Evolutionary conservation across 2,329 filamentous ascomycete species (phyloP), one percentile per base, ranked within the genome.

Genomic region (Penicillium palitans): DNA sequence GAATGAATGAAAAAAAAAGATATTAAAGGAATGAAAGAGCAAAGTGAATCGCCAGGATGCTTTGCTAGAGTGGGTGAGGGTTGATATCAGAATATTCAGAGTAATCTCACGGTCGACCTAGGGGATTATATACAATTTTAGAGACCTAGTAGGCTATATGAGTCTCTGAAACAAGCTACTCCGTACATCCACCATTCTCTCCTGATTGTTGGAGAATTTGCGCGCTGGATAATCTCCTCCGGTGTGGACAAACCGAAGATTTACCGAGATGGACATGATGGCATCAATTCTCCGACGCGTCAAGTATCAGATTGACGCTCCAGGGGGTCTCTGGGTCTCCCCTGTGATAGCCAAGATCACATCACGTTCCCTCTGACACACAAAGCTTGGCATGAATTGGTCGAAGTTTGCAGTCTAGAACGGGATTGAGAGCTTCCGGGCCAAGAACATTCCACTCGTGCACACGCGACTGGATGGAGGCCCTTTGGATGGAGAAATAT

Each of bases 251-350:
- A 40, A n/a, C 29, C 21, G 31, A 51, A 42, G 33, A 39, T 58
- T 29, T 10, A 41, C 42, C 52, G 31, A 37, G 37, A 51, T 60
- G 60, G 54, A 50, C 25, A 37, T 31, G 42, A 21, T 15, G 42
- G 17, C 8, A 27, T 17, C 52, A 57, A 49, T 55, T 60, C 42
- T 64, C 60, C 60, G 61, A 62, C 58, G 25, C 3, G 8, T 15
- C 33, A 52, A 42, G 61, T 61, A 29, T 62, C 60, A 64, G 50
- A 39, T 7, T 59, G 45, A 44, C 15, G 27, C 21, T 35, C 33
- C 35, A 39, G 44, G 57, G 25, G 44, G 13, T 35, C 15, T 31
- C 9, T 8, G 25, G 44, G 13, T 35, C 15, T 31, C 9, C 12
- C 8, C 21, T 15, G 25, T 17, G 24, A 15, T 6, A 37, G 48